phyloP scores from a whole-genome alignment of 1,284 basidiomycete genomes.

The Amylostereum areolatum region DNA sequence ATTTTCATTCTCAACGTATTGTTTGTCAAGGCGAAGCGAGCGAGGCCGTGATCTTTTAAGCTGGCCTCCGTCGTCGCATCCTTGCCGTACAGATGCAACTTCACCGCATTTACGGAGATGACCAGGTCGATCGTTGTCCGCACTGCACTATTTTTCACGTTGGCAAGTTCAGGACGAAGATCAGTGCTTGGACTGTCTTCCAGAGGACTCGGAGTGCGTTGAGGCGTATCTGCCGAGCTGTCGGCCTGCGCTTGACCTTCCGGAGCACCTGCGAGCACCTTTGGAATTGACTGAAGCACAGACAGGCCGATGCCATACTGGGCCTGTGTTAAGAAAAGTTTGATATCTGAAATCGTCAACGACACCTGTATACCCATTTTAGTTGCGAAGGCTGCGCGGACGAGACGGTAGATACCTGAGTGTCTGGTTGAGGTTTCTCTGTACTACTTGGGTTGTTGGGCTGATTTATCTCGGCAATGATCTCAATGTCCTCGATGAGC shows the following conservation, averaged over 20 bases:
- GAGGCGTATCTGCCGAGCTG: slow-evolving; percentile 11
- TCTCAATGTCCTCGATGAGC: slow-evolving; percentile 90
- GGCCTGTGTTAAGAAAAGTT: slow-evolving; percentile 83
- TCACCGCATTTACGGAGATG: slow-evolving; percentile 71
- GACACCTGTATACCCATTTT: slow-evolving; percentile 41
- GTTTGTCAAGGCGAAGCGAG: slow-evolving; percentile 79
- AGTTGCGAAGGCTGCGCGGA: neutral
- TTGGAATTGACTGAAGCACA: slow-evolving; percentile 71
- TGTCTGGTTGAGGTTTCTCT: slow-evolving; percentile 57
- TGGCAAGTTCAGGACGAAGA: slow-evolving; percentile 53
- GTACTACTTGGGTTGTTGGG: slow-evolving; percentile 39
- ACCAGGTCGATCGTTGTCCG: slow-evolving; percentile 76
- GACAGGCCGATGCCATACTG: slow-evolving; percentile 81
- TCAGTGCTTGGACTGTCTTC: slow-evolving; percentile 24
- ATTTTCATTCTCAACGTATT: slow-evolving; percentile 81
- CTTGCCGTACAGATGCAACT: slow-evolving; percentile 87
- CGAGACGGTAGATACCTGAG: slow-evolving; percentile 44
- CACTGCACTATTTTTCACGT: slow-evolving; percentile 22
- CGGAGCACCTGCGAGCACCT: slow-evolving; percentile 48
- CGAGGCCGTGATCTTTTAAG: slow-evolving; percentile 79
- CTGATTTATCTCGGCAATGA: slow-evolving; percentile 72
- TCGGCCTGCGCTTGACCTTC: slow-evolving; percentile 26
- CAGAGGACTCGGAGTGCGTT: neutral
- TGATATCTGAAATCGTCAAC: slow-evolving; percentile 85
- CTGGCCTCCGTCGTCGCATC: slow-evolving; percentile 55